Evolutionary conservation across 768 basidiomycete species (phyloP), one percentile per base, ranked within the genome.

Genomic region (Psilocybe sp.): DNA sequence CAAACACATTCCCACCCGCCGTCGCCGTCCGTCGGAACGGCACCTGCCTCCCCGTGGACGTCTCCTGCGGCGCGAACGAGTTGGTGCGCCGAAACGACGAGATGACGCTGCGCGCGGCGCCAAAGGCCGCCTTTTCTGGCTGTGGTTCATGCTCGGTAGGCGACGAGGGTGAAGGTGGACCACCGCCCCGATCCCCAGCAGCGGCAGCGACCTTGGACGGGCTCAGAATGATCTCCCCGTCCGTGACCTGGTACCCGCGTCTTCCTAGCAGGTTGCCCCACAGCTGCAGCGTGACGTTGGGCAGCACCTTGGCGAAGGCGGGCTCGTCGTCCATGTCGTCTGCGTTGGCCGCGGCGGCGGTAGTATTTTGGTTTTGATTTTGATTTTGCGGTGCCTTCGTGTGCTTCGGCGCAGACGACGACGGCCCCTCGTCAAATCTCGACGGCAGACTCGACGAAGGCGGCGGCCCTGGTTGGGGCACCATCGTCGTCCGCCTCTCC

Each of bases 181-280:
- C n/a, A n/a, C n/a, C n/a, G n/a, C n/a, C n/a, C n/a, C n/a, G n/a
- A 43, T 47, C 31, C 13, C 16, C 47, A 44, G 49, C 13, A 42
- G 32, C 19, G 16, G 37, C 60, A 49, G 59, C 63, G 50, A 54
- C 49, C 61, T 82, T 85, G 3, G 77, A 74, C 1, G 85, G 84
- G 51, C 81, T 86, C 18, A 80, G 77, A 5, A 86, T 62, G 43
- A 90, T 75, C 54, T 79, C 75, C 8, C 82, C 80, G 16, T 71
- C 73, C 15, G 76, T 66, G 47, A 88, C 65, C 54, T 82, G 77
- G 64, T 84, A 88, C 9, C 88, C 89, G 8, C 88, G 78, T 20
- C 78, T 70, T 49, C 79, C 76, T 23, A 91, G 76, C 19, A 91
- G 79, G 53, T 77, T 77, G 44, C 79, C 74, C 89, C 89, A 91